phyloP scores from a whole-genome alignment of 73 alveolate genomes.

The Paramecium biaurelia region DNA sequence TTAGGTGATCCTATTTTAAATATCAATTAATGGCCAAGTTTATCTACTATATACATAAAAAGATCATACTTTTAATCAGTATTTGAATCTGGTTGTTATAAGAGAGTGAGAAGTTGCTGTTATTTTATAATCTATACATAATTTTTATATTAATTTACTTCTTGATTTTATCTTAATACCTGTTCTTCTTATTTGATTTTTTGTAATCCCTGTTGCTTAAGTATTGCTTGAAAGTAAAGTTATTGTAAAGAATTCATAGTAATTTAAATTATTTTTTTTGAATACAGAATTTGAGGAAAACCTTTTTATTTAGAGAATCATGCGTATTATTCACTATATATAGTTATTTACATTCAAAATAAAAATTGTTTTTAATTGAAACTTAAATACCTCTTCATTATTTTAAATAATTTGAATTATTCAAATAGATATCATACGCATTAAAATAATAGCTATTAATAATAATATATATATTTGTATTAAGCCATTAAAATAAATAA shows the following conservation, averaged over 20 bases:
- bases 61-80: background rate
- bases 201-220: background rate
- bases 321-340: background rate
- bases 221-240: conserved; percentile 17
- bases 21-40: background rate
- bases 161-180: background rate
- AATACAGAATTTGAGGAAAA: background rate
- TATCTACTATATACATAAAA: background rate
- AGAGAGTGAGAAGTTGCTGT: background rate
- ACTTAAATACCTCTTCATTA: background rate
- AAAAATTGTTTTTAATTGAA: background rate
- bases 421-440: background rate
- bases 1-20: conserved; percentile 5
- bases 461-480: no score
- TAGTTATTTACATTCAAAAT: background rate
- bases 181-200: conserved; percentile 37
- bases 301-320: background rate
- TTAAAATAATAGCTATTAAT: background rate
- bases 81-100: background rate
- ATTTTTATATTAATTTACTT: background rate
- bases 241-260: conserved; percentile 4
- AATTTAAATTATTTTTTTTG: background rate
- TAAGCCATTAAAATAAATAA: no score
- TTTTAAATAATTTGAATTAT: background rate
- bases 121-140: background rate